Percentiles rank a stretch among this genome's conserved stretches.
These are phyloP conservation scores for Fomitopsis betulina DNA, from an alignment of 1,284 basidiomycete species.

Conservation along the genomic window DNA sequence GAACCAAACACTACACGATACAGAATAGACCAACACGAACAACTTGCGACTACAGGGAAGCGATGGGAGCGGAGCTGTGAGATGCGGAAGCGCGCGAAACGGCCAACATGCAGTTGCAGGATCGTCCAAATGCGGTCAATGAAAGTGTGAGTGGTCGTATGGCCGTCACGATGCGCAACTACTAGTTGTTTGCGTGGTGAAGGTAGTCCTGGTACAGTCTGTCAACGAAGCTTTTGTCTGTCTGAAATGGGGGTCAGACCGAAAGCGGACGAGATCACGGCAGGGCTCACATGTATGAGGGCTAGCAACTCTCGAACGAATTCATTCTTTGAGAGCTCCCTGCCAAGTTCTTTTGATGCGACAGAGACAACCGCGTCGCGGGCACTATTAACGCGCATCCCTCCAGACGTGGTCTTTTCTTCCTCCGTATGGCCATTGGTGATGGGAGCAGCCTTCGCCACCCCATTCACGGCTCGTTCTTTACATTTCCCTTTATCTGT, in stretches of 20 bases:
- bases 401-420: background rate
- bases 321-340: constrained; percentile 46
- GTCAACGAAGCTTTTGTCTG: constrained; percentile 21
- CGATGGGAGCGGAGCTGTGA: background rate
- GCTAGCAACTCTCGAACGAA: constrained; percentile 66
- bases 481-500: constrained; percentile 9
- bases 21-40: background rate
- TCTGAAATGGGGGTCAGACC: constrained; percentile 9
- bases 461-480: background rate
- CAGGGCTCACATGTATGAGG: constrained; percentile 57
- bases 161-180: background rate
- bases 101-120: background rate
- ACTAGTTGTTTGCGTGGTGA: constrained; percentile 1
- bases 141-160: background rate
- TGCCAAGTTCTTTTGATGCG: constrained; percentile 10
- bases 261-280: background rate
- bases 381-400: constrained; percentile 13
- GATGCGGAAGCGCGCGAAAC: background rate
- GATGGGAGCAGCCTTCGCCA: background rate
- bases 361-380: constrained; percentile 28
- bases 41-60: background rate
- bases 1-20: background rate
- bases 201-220: constrained; percentile 21
- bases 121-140: background rate
- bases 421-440: constrained; percentile 9